Evolutionary conservation across 768 basidiomycete genomes (phyloP), one percentile per base, ranked within the genome.

Genomic region (Auricularia auricula-judae): DNA sequence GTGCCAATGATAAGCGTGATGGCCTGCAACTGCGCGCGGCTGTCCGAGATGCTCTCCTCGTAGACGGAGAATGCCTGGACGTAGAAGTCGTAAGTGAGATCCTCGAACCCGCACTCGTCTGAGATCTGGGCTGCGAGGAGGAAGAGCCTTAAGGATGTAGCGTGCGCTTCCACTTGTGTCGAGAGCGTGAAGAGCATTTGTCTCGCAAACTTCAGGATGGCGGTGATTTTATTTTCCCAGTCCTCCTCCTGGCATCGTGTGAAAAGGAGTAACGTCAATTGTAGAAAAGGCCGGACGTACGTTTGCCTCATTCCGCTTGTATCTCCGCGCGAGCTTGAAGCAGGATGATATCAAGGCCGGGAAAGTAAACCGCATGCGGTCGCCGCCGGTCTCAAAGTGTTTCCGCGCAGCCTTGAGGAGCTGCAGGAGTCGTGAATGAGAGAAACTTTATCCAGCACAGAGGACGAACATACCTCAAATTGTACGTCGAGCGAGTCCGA

Each of bases 1-100:
- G 93, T 91, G 61, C 89, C 88, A 65, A 98, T 97, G 69, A 99
- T 89, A 21, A 95, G 82, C 4, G 93, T 92, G 72, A 99, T 98
- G n/a, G 96, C 95, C 71, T 96, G 93, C 8, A 99, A 78, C 74
- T 99, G 97, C 3, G 93, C 93, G 3, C 96, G 85, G 39, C 90
- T 92, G 72, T 99, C 97, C 56, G 91, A 94, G 61, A 99, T 98
- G 70, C 84, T 88, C 74, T 99, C 97, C 73, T 99, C 97, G 76
- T 99, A 98, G 12, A 98, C 93, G 34, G 88, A 93, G 74, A 99
- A 98, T 0, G 95, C 93, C 73, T 98, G 94, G 14, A 98, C 97
- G 71, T 95, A 98, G 69, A 98, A 87, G 73, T 99, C 96, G 73
- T 99, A 99, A 16, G 93, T 86, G 65, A 98, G 85, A 73, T 98